Conservation (phyloP, 208 protist genomes). For the Histomonas meleagridis region DNA sequence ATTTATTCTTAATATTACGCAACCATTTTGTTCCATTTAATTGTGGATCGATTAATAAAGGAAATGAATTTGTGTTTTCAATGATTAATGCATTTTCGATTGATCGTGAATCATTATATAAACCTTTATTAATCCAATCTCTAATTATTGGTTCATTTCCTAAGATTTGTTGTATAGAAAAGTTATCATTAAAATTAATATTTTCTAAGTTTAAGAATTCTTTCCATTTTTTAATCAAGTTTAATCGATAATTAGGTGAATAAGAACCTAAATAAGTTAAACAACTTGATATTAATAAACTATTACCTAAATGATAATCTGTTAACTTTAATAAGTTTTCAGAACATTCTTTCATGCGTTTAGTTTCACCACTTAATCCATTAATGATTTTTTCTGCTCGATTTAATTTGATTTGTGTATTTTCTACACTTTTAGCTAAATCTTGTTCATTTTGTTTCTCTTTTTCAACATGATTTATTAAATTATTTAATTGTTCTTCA, state of each 20-base stretch:
- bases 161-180: conserved; percentile 74
- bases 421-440: conserved; percentile 39
- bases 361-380: conserved; percentile 81
- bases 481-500: conserved; percentile 71
- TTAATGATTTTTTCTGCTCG: conserved; percentile 75
- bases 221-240: conserved; percentile 73
- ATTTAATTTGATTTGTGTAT: conserved; percentile 45
- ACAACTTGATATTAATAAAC: conserved; percentile 81
- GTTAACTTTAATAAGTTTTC: conserved; percentile 47
- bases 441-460: conserved; percentile 73
- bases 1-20: conserved; percentile 70
- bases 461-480: conserved; percentile 76
- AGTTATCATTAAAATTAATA: conserved; percentile 74
- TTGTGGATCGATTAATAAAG: conserved; percentile 92
- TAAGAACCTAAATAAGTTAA: conserved; percentile 92
- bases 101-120: conserved; percentile 84
- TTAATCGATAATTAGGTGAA: conserved; percentile 75
- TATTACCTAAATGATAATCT: conserved; percentile 73
- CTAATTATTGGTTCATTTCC: conserved; percentile 68
- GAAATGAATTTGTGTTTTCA: conserved; percentile 73
- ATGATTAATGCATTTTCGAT: conserved; percentile 88
- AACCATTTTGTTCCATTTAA: conserved; percentile 91
- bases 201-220: conserved; percentile 67
- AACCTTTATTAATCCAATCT: conserved; percentile 84
- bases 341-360: conserved; percentile 68